Base-by-base conservation (phyloP, 345 rosid genomes). In the Euphorbia tirucalli region DNA sequence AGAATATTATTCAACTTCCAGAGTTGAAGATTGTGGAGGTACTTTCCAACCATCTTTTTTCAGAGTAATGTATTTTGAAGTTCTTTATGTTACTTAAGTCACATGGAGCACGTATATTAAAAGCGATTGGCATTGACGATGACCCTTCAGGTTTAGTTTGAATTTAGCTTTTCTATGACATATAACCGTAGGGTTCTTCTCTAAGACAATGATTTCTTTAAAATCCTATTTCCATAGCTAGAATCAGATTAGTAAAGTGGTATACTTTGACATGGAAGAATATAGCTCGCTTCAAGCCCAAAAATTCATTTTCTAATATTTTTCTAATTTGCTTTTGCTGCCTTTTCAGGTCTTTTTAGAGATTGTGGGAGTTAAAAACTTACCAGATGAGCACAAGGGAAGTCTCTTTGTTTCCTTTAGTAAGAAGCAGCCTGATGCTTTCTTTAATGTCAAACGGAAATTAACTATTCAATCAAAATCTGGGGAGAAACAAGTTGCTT, bases 1-100 rank as follows among this genome's bases (percentile, higher is more conserved):
- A 73, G 59, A 69, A 74, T 18, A 71, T 78, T 30, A 77, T 90
- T 77, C 85, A 85, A 25, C 72, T 89, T 77, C 82, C 77, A 28
- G 88, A 85, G 65, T 61, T 79, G 77, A 86, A 89, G 77, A 71
- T 59, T 60, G 74, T 85, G 64, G 99, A 95, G 97, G 99, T 95
- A 88, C 27, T 75, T 78, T 71, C 73, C 58, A 16, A 35, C 46
- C 55, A 67, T 74, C 56, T 37, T 65, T 63, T 43, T 27, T 16
- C n/a, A 55, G 19, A 41, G 22, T 49, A 8, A 13, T 61, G 43
- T 31, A 43, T 14, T 69, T 56, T n/a, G 4, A 24, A 37, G 30
- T 24, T 43, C 62, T 43, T 57, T 24, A 25, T 48, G n/a, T 32
- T 32, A 50, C 32, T 21, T 22, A 39, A 63, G 11, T 3, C 11